Base-by-base conservation (phyloP, 768 basidiomycete genomes). In the Boletus reticuloceps region DNA sequence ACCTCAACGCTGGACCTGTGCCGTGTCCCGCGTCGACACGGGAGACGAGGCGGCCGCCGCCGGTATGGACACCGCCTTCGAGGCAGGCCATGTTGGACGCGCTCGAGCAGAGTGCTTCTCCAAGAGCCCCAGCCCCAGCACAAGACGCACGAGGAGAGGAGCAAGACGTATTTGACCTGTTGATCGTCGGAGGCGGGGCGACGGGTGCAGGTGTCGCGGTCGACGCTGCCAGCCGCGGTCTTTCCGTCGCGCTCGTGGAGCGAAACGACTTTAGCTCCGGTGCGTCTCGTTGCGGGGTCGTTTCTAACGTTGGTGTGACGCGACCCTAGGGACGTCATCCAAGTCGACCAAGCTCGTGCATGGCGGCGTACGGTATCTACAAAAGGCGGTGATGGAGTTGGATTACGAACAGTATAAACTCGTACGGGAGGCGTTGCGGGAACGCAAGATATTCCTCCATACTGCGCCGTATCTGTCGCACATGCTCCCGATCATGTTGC, bases 271-370 rank as follows among this genome's bases (percentile, higher is more conserved):
- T 96, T 59, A 83, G 86, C 62, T 82, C 91, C 22, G 95, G 93
- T 91, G 56, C 58, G 80, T 70, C 4, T 25, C 7, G 46, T 41
- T 25, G n/a, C n/a, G 8, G 29, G 29, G 29, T 29, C 29, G 29
- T 29, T 2, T 29, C 29, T 29, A 29, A 29, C 8, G 29, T 29
- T 9, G 36, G 36, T 37, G 12, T 16, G 36, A 37, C 36, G 36
- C 12, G 16, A 17, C n/a, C 4, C 1, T 40, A 92, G 93, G 95
- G 17, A 97, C 96, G 0, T 96, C 93, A 0, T 96, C 93, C 7
- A 98, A 98, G 68, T 94, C 93, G 9, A 98, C 97, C 1, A 98
- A 99, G 70, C 86, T 99, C 50, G 96, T 99, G 1, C 97, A 99
- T 73, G 96, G 96, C 16, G 96, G 96, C 38, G 96, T 98, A 3